Base-by-base conservation (phyloP, 1,284 basidiomycete species). In the Amylostereum areolatum region DNA sequence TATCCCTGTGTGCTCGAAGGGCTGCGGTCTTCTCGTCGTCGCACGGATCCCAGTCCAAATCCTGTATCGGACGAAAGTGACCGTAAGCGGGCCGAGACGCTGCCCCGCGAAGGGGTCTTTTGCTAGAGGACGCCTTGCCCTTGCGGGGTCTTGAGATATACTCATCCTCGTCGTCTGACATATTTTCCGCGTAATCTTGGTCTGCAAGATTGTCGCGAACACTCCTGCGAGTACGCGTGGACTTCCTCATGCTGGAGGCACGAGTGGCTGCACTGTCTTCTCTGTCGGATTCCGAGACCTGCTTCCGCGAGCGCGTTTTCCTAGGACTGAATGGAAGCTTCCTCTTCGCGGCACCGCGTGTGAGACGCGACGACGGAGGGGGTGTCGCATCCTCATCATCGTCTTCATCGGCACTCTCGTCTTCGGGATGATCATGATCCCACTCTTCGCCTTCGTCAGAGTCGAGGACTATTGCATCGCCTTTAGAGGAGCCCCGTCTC, bases 81-180 rank as follows among this genome's bases (percentile, higher is more conserved):
- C 88, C 87, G 61, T 89, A 89, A 2, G 78, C 80, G 47, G 85
- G 79, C 11, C 74, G 74, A 4, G 66, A 67, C 57, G 70, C 73
- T 61, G 25, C 71, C 74, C 49, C 58, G 58, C 43, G 47, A 25
- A 9, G 50, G 55, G 42, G 51, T 45, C 31, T 67, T 40, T n/a
- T 45, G 53, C 31, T 40, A 9, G 12, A n/a, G 42, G 24, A n/a
- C 30, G 10, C 49, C 55, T 43, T 52, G 46, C 29, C 45, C 29
- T 57, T 57, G 25, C 51, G 52, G 4, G 58, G 60, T 6, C 51
- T 39, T 35, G 61, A 59, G 28, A 61, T 55, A 4, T 54, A 57
- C 4, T 53, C 58, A 7, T 43, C 27, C 11, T 47, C 49, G n/a
- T 29, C 41, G 41, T 43, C 41, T 4, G 25, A 18, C 12, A 4